Percentiles rank a stretch among this genome's conserved stretches.
Evolutionary conservation across 768 basidiomycete species (phyloP).

Genomic region (Lactarius pseudohatsudake): DNA sequence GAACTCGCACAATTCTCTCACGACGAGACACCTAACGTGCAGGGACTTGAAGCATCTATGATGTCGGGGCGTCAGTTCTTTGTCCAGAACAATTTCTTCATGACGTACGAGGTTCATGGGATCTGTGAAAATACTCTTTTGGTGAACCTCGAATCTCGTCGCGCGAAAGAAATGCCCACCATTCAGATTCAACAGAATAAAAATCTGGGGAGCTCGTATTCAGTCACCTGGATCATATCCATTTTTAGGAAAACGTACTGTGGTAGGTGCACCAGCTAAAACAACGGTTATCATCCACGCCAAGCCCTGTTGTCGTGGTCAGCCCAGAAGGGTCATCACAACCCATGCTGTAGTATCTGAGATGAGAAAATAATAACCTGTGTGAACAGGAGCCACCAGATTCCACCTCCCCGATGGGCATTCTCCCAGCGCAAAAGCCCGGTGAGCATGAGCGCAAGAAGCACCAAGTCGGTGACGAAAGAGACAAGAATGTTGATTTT

Average conservation of each 20-base stretch:
- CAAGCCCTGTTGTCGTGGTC: not conserved
- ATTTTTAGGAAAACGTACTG: conserved; percentile 1
- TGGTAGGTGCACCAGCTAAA: not conserved
- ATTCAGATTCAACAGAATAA: conserved; percentile 8
- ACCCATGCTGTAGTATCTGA: not conserved
- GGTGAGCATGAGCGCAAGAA: conserved; percentile 6
- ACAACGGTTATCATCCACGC: not conserved
- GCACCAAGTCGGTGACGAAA: conserved; percentile 2
- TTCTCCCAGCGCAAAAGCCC: conserved; percentile 15
- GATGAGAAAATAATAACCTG: not conserved
- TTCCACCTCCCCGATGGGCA: not conserved
- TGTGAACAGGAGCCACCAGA: conserved; percentile 10
- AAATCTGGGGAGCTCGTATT: not conserved
- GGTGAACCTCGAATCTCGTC: not conserved
- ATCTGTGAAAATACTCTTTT: not conserved
- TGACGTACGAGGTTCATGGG: conserved; percentile 11
- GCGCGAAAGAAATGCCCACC: not conserved
- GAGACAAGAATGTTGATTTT: not conserved
- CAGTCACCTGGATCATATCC: not conserved
- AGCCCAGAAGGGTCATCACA: not conserved
- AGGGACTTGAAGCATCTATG: conserved; percentile 12
- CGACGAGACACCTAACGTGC: not conserved
- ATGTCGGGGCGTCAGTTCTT: not conserved
- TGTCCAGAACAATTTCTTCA: not conserved
- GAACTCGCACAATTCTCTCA: not conserved